Percentiles rank a stretch among this genome's conserved stretches.
These are phyloP conservation scores for Brassica juncea DNA, from an alignment of 345 rosid species.

Conservation along the genomic window DNA sequence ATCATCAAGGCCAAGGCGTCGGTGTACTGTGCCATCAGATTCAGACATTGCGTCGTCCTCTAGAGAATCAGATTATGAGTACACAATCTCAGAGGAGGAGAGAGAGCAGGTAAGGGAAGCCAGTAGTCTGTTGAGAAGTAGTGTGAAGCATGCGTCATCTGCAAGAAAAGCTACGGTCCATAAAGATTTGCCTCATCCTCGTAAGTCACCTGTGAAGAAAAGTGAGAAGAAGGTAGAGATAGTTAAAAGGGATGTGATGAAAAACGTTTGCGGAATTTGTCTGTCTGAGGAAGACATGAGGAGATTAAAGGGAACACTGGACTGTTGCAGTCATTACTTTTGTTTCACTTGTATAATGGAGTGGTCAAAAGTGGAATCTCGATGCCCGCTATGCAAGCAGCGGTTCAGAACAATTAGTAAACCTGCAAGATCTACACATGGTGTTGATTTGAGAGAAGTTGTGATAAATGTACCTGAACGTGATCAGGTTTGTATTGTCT, in stretches of 20 bases:
- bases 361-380: conserved; percentile 98
- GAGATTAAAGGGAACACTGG: conserved; percentile 73
- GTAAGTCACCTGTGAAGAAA: conserved; percentile 53
- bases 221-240: conserved; percentile 81
- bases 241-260: conserved; percentile 49
- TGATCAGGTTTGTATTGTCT: conserved; percentile 67
- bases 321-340: conserved; percentile 93
- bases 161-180: conserved; percentile 46
- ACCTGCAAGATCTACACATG: conserved; percentile 71
- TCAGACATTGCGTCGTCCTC: conserved; percentile 60
- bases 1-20: conserved; percentile 51
- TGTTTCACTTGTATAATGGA: conserved; percentile 95
- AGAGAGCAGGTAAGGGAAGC: conserved; percentile 89
- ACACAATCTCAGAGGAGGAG: conserved; percentile 94
- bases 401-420: conserved; percentile 83
- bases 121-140: conserved; percentile 46
- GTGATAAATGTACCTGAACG: conserved; percentile 81
- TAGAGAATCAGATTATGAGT: conserved; percentile 71
- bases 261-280: conserved; percentile 91
- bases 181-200: conserved; percentile 46
- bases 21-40: conserved; percentile 55
- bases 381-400: conserved; percentile 95
- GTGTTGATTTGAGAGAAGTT: conserved; percentile 72
- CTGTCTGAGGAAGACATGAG: conserved; percentile 88
- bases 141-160: conserved; percentile 56